phyloP scores from a whole-genome alignment of 371 early-diverging fungal species.

The Mortierella polycephala region DNA sequence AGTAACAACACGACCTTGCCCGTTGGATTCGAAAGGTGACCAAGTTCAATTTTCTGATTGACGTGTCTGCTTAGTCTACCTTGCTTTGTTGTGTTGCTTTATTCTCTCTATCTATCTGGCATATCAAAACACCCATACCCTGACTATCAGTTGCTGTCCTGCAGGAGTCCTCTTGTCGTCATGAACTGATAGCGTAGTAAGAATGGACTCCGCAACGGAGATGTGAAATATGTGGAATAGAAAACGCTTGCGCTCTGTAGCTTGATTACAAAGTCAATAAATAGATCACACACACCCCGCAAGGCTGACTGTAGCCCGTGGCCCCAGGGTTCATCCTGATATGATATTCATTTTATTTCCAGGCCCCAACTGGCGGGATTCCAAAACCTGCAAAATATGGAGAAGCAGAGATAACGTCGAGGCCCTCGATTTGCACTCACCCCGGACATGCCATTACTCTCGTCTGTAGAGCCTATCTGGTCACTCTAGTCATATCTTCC shows the following conservation, averaged over 20 bases:
- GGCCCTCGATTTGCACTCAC: too few relatives aligned
- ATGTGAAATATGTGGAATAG: background rate
- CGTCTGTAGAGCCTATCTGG: too few relatives aligned
- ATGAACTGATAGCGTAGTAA: conserved; percentile 1
- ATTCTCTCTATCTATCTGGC: too few relatives aligned
- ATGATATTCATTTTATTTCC: background rate
- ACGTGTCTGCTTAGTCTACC: too few relatives aligned
- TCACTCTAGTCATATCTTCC: too few relatives aligned
- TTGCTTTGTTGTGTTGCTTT: too few relatives aligned
- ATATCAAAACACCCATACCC: too few relatives aligned
- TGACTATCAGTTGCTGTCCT: too few relatives aligned
- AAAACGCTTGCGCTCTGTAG: background rate
- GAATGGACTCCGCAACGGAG: background rate
- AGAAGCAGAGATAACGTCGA: background rate
- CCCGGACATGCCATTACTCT: too few relatives aligned
- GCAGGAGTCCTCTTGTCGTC: background rate
- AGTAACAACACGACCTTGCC: background rate
- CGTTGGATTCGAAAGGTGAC: background rate
- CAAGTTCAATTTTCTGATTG: too few relatives aligned
- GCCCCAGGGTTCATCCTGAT: background rate
- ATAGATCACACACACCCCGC: background rate
- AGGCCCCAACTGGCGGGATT: background rate
- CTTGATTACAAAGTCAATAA: background rate
- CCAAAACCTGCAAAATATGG: background rate
- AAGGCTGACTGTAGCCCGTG: background rate